Evolutionary conservation across 257 asterid genomes (phyloP).

Genomic region (Cordia subcordata): DNA sequence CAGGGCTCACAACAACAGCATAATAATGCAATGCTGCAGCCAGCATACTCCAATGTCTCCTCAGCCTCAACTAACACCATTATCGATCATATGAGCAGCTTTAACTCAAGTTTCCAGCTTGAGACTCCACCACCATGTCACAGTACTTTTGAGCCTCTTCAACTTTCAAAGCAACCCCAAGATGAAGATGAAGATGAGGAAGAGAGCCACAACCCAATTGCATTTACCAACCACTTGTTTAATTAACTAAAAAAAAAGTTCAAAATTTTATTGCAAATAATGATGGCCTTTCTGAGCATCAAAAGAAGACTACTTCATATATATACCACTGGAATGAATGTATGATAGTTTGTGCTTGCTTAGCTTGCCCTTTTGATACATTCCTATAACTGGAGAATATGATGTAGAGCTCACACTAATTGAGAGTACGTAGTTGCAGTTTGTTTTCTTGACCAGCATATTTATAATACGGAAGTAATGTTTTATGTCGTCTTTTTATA

Average conservation of each 20-base stretch:
- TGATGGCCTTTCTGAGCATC: too few species aligned
- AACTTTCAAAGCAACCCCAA: slow-evolving; percentile 12
- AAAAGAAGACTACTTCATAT: too few species aligned
- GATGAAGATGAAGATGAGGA: slow-evolving; percentile 58
- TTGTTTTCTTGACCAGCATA: too few species aligned
- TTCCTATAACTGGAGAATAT: too few species aligned
- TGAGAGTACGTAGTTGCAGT: too few species aligned
- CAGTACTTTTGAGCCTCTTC: slow-evolving; percentile 45
- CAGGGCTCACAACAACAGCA: slow-evolving; percentile 36
- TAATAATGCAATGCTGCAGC: slow-evolving; percentile 29
- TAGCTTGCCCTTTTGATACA: too few species aligned
- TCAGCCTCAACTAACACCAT: slow-evolving; percentile 65
- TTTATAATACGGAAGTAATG: too few species aligned
- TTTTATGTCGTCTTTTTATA: too few species aligned
- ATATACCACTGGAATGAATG: neutral
- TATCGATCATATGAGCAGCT: slow-evolving; percentile 34
- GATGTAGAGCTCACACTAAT: too few species aligned
- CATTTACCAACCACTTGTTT: slow-evolving; percentile 55
- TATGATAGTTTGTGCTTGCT: too few species aligned
- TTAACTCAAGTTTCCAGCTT: slow-evolving; percentile 27
- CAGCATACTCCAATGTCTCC: slow-evolving; percentile 60
- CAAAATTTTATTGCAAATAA: too few species aligned
- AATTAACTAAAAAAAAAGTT: too few species aligned
- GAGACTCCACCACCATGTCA: slow-evolving; percentile 30
- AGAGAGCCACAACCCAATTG: slow-evolving; percentile 43